Base-by-base conservation (phyloP, 768 basidiomycete genomes). In the Amyloporia xantha region DNA sequence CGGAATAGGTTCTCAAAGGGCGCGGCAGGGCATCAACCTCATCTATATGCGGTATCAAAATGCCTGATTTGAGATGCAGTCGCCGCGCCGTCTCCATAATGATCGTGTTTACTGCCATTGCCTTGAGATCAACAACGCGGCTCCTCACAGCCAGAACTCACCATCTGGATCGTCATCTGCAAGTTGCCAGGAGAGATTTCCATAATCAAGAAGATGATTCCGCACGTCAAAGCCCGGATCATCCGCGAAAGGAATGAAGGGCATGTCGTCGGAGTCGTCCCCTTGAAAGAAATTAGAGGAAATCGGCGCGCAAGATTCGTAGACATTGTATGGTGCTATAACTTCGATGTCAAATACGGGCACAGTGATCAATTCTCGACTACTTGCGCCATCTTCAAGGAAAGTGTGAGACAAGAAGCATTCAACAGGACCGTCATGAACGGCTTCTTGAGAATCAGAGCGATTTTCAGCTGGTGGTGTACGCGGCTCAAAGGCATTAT, bases 171-270 rank as follows among this genome's bases (percentile, higher is more conserved):
- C 66, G 26, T 52, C 52, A 48, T 69, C 33, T 1, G 45, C 23
- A 12, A 40, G 52, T 53, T 79, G 72, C 85, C 86, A 87, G 0
- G 72, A 71, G 44, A 79, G 68, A 2, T 59, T 58, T 7, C 57
- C 59, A 59, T 83, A 75, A 4, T 74, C 68, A 12, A 57, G 45
- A 2, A 64, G 56, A 53, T 84, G 75, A 13, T 44, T 56, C 2
- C 39, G 25, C 27, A 61, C 64, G 43, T 77, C 54, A 53, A 87
- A 88, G 0, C 41, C 56, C 2, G 72, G 70, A 38, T 86, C 84
- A 55, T 87, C 83, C 0, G 76, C 69, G 45, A 77, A 78, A 1
- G 84, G 83, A 5, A 84, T 62, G 59, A 84, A 87, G 2, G 71
- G 68, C 70, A 85, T 73, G 19, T 66, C 61, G 50, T 71, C 67